Conservation (phyloP, 2,329 filamentous ascomycete species). For the Monilinia aucupariae region DNA sequence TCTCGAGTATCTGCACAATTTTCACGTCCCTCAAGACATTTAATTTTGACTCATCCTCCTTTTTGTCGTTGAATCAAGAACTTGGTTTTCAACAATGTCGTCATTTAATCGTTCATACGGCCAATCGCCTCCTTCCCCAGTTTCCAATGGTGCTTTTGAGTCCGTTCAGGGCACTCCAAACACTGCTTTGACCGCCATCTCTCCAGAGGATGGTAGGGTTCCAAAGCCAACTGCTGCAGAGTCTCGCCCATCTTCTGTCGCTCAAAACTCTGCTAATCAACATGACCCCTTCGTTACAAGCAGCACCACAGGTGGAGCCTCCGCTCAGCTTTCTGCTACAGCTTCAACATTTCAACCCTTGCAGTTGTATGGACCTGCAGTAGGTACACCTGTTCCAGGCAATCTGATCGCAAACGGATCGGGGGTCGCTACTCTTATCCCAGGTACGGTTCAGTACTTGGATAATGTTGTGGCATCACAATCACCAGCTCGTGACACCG, state of each 20-base stretch:
- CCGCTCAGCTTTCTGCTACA: constrained; percentile 56
- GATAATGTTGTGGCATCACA: constrained; percentile 14
- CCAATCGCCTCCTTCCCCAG: constrained; percentile 36
- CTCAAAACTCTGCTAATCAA: constrained; percentile 21
- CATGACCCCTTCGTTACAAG: constrained; percentile 47
- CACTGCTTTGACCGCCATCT: constrained; percentile 58
- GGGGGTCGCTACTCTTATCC: constrained; percentile 6
- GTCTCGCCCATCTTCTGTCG: constrained; percentile 28
- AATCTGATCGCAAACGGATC: constrained; percentile 16
- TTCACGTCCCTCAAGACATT: constrained; percentile 1
- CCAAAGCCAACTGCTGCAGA: constrained; percentile 24
- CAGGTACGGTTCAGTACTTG: constrained; percentile 16
- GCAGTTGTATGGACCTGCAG: constrained; percentile 4
- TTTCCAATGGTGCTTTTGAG: constrained; percentile 45
- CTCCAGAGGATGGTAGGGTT: constrained; percentile 46
- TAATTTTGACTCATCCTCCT: constrained; percentile 7
- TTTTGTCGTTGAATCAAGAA: not conserved
- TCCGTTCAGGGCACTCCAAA: constrained; percentile 60
- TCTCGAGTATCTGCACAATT: not conserved
- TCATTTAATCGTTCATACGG: constrained; percentile 15
- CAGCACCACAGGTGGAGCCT: constrained; percentile 33
- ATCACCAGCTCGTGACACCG: constrained; percentile 7
- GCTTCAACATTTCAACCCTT: constrained; percentile 57
- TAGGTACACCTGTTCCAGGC: not conserved
- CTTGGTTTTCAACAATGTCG: constrained; percentile 15